phyloP scores from a whole-genome alignment of 1,284 basidiomycete genomes.

The Acaromyces ingoldii region DNA sequence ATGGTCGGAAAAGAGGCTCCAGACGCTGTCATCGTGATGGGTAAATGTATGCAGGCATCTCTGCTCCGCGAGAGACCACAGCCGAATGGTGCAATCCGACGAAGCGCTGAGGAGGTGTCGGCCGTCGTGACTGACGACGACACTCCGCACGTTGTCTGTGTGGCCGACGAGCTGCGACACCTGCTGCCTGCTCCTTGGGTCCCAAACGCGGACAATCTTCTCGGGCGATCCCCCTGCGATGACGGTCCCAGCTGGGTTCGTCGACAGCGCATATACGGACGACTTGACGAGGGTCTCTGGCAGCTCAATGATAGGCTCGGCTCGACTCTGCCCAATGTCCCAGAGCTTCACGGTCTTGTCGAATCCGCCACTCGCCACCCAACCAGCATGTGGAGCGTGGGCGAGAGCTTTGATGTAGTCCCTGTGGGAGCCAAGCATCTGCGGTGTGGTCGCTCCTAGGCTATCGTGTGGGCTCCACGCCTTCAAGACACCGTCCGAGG shows the following conservation, averaged over 20 bases:
- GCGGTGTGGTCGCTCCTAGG: constrained; percentile 59
- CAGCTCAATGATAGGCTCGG: constrained; percentile 38
- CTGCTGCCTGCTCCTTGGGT: constrained; percentile 61
- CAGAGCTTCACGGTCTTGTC: constrained; percentile 90
- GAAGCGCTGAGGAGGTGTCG: constrained; percentile 58
- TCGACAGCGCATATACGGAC: constrained; percentile 52
- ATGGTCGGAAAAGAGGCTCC: constrained; percentile 83
- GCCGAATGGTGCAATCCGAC: constrained; percentile 67
- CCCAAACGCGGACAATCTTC: constrained; percentile 83
- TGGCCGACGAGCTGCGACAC: constrained; percentile 61
- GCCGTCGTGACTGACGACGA: constrained; percentile 81
- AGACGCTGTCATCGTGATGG: constrained; percentile 90
- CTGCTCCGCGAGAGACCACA: constrained; percentile 88
- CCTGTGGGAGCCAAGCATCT: constrained; percentile 74
- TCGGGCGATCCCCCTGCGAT: constrained; percentile 88
- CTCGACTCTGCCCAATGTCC: constrained; percentile 53
- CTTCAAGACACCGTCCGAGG: constrained; percentile 90
- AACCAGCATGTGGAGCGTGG: constrained; percentile 29
- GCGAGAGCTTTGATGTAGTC: constrained; percentile 81
- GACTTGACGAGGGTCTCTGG: background rate
- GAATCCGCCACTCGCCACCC: constrained; percentile 81
- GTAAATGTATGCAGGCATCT: constrained; percentile 92
- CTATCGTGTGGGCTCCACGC: constrained; percentile 82
- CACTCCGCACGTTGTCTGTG: constrained; percentile 88
- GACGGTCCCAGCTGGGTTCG: constrained; percentile 67